Percentiles rank a stretch among this genome's conserved stretches.
Evolutionary conservation across 441 rosid genomes (phyloP).

Genomic region (Corymbia citriodora): DNA sequence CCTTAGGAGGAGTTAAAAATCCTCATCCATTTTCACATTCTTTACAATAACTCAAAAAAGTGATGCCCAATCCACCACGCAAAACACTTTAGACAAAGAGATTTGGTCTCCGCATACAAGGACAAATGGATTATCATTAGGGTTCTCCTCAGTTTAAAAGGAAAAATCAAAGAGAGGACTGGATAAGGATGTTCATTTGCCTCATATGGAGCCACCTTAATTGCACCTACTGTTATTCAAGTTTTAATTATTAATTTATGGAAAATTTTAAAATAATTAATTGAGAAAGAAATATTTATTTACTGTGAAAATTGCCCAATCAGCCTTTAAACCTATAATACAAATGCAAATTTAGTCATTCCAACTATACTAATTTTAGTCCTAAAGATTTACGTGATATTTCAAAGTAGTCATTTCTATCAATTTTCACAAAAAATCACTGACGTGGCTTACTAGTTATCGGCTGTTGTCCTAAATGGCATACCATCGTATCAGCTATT

Average conservation of each 20-base stretch:
- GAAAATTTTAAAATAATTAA: neutral
- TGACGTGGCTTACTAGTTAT: neutral
- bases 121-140: neutral
- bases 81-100: neutral
- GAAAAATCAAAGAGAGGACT: neutral
- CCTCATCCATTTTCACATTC: neutral
- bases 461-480: accelerated
- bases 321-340: neutral
- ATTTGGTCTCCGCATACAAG: neutral
- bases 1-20: neutral
- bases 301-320: neutral
- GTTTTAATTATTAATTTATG: neutral
- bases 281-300: neutral
- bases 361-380: neutral
- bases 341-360: neutral
- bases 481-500: neutral
- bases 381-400: neutral
- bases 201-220: neutral
- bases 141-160: neutral
- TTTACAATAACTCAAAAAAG: neutral
- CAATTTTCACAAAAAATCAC: neutral
- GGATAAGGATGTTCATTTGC: neutral
- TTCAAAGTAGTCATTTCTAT: neutral
- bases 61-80: neutral
- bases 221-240: neutral